phyloP scores from a whole-genome alignment of 805 yeast species.

The Tetrapisispora phaffii region DNA sequence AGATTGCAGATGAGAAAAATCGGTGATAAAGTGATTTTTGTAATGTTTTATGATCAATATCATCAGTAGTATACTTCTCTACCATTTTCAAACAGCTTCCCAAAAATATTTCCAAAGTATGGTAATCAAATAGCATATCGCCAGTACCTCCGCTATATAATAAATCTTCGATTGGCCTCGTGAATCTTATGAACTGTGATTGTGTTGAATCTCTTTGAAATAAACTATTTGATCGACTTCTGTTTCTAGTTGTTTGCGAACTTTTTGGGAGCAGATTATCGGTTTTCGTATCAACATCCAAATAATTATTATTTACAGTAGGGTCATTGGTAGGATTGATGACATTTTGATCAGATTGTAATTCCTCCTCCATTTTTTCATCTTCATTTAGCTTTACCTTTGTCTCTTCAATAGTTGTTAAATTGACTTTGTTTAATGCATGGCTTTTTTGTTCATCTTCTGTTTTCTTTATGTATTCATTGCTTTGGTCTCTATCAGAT shows the following conservation, averaged over 20 bases:
- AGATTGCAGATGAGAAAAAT: constrained; percentile 43
- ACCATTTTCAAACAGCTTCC: constrained; percentile 26
- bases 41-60: constrained; percentile 25
- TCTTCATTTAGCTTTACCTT: not conserved
- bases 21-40: constrained; percentile 45
- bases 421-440: not conserved
- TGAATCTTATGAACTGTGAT: constrained; percentile 42
- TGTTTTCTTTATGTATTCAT: constrained; percentile 7
- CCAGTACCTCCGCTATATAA: constrained; percentile 22
- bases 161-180: constrained; percentile 31
- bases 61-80: constrained; percentile 18
- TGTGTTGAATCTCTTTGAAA: constrained; percentile 27
- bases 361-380: not conserved
- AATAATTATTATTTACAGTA: not conserved
- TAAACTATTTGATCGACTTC: constrained; percentile 27
- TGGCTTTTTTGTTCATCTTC: not conserved
- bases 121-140: constrained; percentile 27
- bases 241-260: constrained; percentile 3
- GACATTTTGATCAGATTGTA: no score
- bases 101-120: constrained; percentile 32
- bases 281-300: not conserved
- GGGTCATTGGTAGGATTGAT: not conserved
- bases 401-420: not conserved
- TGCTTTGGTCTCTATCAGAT: constrained; percentile 27
- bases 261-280: not conserved